These are phyloP conservation scores for Penicillium simplicissimum DNA, from an alignment of 495 filamentous ascomycete species.

Conservation along the genomic window DNA sequence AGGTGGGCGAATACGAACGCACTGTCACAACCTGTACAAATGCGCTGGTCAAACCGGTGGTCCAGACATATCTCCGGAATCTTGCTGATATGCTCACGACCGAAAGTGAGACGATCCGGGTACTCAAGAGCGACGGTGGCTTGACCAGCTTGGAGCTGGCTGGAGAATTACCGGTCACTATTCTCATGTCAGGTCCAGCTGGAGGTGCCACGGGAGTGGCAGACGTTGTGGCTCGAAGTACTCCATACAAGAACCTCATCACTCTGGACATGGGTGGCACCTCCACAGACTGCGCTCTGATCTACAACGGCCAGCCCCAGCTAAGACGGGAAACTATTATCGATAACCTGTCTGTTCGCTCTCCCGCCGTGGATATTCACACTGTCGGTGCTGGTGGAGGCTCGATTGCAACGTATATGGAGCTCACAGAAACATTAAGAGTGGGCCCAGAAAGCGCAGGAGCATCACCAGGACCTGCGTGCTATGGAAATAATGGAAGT, in stretches of 20 bases:
- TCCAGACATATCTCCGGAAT: constrained; percentile 45
- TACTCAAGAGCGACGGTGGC: constrained; percentile 52
- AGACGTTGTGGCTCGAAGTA: constrained; percentile 46
- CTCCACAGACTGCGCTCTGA: constrained; percentile 49
- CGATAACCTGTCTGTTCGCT: constrained; percentile 45
- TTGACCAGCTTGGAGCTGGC: constrained; percentile 47
- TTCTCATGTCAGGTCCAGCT: constrained; percentile 52
- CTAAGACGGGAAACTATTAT: constrained; percentile 50
- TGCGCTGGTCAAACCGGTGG: constrained; percentile 51
- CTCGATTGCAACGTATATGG: constrained; percentile 47
- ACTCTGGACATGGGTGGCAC: constrained; percentile 56
- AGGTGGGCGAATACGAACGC: constrained; percentile 54
- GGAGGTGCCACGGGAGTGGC: constrained; percentile 50
- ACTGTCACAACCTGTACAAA: constrained; percentile 54
- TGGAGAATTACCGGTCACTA: constrained; percentile 47
- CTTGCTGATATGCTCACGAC: constrained; percentile 35
- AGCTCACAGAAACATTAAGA: constrained; percentile 47
- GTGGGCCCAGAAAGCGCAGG: constrained; percentile 54
- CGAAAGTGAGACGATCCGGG: constrained; percentile 45
- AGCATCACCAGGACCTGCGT: constrained; percentile 48
- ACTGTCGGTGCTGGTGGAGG: constrained; percentile 54
- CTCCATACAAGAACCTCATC: constrained; percentile 50
- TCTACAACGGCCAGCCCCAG: constrained; percentile 47
- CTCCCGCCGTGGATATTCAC: constrained; percentile 50
- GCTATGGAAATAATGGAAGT: constrained; percentile 48